These are phyloP conservation scores for Xylariales sp. DNA, from an alignment of 2,329 filamentous ascomycete species.

Conservation along the genomic window DNA sequence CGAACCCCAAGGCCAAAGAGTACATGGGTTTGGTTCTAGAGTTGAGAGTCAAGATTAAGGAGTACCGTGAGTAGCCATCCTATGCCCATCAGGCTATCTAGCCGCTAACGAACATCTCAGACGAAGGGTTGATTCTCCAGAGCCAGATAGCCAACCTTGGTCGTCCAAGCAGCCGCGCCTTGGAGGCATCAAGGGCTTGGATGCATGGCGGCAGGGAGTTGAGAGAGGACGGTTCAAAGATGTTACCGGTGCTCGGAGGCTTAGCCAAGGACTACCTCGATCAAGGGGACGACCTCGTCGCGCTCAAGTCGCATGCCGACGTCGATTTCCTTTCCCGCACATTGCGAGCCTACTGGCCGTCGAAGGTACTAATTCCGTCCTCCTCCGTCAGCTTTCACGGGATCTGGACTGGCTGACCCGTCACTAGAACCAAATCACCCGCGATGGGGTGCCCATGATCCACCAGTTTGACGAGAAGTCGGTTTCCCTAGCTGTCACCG, in stretches of 20 bases:
- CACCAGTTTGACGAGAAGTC: background rate
- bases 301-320: background rate
- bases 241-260: background rate
- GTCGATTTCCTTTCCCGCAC: background rate
- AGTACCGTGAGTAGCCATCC: background rate
- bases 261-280: background rate
- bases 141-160: background rate
- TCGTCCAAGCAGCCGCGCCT: background rate
- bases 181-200: background rate
- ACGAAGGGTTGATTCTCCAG: background rate
- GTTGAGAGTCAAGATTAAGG: background rate
- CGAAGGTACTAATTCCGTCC: too few relatives aligned
- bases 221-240: too few relatives aligned
- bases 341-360: background rate
- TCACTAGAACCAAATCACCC: too few relatives aligned
- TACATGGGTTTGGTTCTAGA: background rate
- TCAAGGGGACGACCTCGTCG: background rate
- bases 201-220: too few relatives aligned
- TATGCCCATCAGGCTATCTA: background rate
- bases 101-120: background rate
- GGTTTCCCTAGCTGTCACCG: background rate
- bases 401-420: too few relatives aligned
- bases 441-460: too few relatives aligned
- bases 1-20: background rate
- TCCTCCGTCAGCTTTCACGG: too few relatives aligned